Conservation (phyloP, 176 grass and related monocot genomes). For the Metroxylon sagu region DNA sequence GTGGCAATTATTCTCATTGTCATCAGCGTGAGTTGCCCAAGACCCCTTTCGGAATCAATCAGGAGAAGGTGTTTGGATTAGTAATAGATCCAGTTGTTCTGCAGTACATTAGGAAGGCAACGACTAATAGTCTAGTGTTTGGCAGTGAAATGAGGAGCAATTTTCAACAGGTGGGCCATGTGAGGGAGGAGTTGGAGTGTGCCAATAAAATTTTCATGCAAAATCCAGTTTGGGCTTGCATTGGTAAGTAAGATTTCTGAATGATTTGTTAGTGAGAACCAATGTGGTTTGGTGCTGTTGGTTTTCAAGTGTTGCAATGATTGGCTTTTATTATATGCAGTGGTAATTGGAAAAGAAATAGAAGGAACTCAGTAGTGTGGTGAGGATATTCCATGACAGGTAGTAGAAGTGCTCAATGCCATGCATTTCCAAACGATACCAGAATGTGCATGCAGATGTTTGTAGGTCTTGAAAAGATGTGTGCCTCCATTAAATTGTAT, state of each 20-base stretch:
- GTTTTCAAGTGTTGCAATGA: conserved; percentile 13
- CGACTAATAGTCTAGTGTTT: conserved; percentile 74
- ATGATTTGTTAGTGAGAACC: too few species aligned
- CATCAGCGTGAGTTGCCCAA: conserved; percentile 75
- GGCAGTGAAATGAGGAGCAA: conserved; percentile 40
- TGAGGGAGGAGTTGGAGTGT: conserved; percentile 52
- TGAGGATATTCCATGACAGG: conserved; percentile 82
- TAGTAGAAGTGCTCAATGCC: conserved; percentile 81
- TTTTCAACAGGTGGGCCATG: conserved; percentile 89
- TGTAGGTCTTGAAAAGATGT: too few species aligned
- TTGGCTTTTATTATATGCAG: conserved; percentile 35
- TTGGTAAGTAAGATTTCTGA: conserved; percentile 36
- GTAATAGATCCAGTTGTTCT: conserved; percentile 68
- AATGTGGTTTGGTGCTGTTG: conserved; percentile 3
- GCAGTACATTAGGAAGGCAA: conserved; percentile 76
- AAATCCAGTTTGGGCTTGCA: conserved; percentile 73
- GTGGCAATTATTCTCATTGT: conserved; percentile 86
- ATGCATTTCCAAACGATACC: conserved; percentile 86
- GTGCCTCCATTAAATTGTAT: too few species aligned
- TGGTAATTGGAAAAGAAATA: conserved; percentile 79
- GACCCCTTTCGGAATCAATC: conserved; percentile 55
- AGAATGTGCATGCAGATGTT: neutral
- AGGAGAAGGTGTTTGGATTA: conserved; percentile 76
- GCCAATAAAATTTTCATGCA: conserved; percentile 56
- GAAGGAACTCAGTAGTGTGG: conserved; percentile 88